A percentile compares a stretch with the other conserved stretches of the same genome.
phyloP scores from a whole-genome alignment of 2,329 filamentous ascomycete species.

The Sporothrix curviconia region DNA sequence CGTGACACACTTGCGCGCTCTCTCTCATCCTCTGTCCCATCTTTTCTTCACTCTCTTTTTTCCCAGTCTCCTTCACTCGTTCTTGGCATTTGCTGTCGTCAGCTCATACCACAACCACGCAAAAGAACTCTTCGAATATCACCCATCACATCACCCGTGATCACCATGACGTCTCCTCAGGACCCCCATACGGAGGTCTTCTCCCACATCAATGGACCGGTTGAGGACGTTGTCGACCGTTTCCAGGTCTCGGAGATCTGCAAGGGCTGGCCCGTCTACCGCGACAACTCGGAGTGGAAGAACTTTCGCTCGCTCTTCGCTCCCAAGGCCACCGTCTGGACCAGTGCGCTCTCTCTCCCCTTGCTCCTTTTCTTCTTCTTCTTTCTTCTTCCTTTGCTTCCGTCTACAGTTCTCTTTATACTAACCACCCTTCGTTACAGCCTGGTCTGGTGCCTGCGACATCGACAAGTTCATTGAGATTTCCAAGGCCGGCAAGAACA shows the following conservation, averaged over 20 bases:
- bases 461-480: constrained; percentile 43
- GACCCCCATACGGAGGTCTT: constrained; percentile 30
- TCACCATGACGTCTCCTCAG: constrained; percentile 10
- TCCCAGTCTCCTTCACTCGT: neutral
- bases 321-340: constrained; percentile 42
- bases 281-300: constrained; percentile 45
- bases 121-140: neutral
- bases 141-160: neutral
- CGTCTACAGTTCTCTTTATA: no score
- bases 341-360: constrained; percentile 32
- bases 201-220: constrained; percentile 40
- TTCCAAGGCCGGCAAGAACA: constrained; percentile 43
- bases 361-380: neutral
- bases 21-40: neutral
- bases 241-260: constrained; percentile 44
- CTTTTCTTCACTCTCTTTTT: neutral
- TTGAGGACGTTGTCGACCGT: constrained; percentile 36
- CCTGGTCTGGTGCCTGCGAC: constrained; percentile 38
- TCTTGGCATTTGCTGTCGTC: neutral
- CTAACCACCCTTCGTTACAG: constrained; percentile 25
- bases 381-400: no score
- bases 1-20: no score
- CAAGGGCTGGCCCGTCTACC: constrained; percentile 49
- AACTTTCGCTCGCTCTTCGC: constrained; percentile 45
- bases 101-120: neutral